These are phyloP conservation scores for Venturiaceae sp. DNA, from an alignment of 2,329 filamentous ascomycete species.

Conservation along the genomic window DNA sequence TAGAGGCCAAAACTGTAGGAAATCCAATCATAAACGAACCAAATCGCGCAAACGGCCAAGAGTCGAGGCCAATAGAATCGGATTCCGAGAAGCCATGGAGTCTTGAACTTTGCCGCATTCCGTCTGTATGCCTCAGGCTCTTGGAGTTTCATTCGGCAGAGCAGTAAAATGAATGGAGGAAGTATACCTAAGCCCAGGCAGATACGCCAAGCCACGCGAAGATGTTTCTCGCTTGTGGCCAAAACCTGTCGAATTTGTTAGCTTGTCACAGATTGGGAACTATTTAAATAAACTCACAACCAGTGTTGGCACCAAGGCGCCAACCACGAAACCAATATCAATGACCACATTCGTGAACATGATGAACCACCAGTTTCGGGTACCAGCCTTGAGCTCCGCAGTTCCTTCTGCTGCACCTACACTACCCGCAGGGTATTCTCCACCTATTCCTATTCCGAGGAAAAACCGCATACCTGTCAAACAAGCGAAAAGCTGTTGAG, in stretches of 20 bases:
- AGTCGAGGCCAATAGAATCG: constrained; percentile 67
- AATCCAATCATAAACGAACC: constrained; percentile 62
- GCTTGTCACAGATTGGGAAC: background rate
- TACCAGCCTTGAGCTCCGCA: constrained; percentile 71
- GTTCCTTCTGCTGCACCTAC: constrained; percentile 79
- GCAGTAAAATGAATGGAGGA: constrained; percentile 65
- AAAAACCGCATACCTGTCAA: constrained; percentile 81
- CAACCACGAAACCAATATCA: constrained; percentile 73
- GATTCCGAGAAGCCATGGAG: constrained; percentile 40
- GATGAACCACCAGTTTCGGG: constrained; percentile 73
- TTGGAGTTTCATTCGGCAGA: constrained; percentile 61
- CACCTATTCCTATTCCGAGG: constrained; percentile 58
- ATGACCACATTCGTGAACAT: constrained; percentile 86
- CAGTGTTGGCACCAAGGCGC: constrained; percentile 66
- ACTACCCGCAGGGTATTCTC: constrained; percentile 73
- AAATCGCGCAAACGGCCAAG: constrained; percentile 59
- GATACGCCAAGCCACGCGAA: constrained; percentile 71
- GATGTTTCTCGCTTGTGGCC: constrained; percentile 45
- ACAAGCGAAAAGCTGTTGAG: constrained; percentile 64
- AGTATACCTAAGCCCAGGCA: constrained; percentile 68
- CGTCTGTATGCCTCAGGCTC: constrained; percentile 71
- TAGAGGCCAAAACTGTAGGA: constrained; percentile 82
- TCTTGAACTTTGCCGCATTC: constrained; percentile 52
- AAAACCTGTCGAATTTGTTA: constrained; percentile 33
- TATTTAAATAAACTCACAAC: constrained; percentile 30